Base-by-base conservation (phyloP, 129 eudicot species). In the Centella asiatica region DNA sequence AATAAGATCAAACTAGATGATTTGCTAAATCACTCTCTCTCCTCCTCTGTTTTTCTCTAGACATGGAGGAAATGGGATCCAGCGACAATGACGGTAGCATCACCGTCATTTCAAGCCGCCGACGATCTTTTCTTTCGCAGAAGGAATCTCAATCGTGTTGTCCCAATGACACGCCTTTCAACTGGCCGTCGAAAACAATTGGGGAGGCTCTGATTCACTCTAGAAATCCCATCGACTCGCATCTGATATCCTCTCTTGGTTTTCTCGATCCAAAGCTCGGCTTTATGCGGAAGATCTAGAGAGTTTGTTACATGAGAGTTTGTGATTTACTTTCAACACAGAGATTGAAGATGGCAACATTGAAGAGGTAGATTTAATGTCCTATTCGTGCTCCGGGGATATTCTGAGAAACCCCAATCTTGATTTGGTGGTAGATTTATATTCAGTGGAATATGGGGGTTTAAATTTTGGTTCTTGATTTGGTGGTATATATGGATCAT, bases 271-370 rank as follows among this genome's bases (percentile, higher is more conserved):
- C 19, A 57, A 57, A 33, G 63, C 2, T 18, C 62, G 25, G 14
- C 46, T 20, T 9, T 19, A 15, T 5, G 46, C 22, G 7, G 63
- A 57, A 10, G 63, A 57, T 34, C 13, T 57, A 57, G 63, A 57
- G 29, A 34, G 25, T 11, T 57, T 57, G 46, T 34, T 57, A 57
- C 46, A 57, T 4, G 63, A 57, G 29, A 57, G 63, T 27, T 57
- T 57, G 63, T 22, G 33, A 34, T 24, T 57, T 13, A 57, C 46
- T 57, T 57, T 57, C 28, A 57, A 57, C 46, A 57, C 63, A 34
- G 63, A 57, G 63, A 57, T 57, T 57, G 63, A 57, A 57, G 63
- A 57, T 20, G 63, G 63, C 20, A 57, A 46, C 45, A 57, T 57
- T 4, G 63, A 57, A 34, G 63, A 57, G 63, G 63, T 57, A 34